Evolutionary conservation across 305 asterid species (phyloP), one percentile per base, ranked within the genome.

Genomic region (Coffea humblotiana): DNA sequence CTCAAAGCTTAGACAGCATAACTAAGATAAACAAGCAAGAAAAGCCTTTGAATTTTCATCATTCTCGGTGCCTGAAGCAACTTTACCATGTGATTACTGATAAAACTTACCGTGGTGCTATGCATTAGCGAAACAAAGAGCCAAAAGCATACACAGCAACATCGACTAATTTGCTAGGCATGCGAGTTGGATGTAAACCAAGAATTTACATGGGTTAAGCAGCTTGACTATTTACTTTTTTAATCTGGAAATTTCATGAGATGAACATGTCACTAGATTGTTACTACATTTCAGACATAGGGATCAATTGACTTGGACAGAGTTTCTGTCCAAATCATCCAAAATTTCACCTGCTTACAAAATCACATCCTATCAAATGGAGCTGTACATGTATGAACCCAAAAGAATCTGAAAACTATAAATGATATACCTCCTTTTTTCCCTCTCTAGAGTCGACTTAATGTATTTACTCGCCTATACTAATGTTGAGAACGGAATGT

Each of bases 301-400:
- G 21, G 43, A 27, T 64, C 70, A 64, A 64, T 25, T 16, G 32
- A 14, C 4, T 52, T 52, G 67, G 78, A 56, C 51, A 29, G 45
- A 56, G 13, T 63, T 63, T 25, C 18, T 32, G 48, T 27, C 11
- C 27, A 76, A 29, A 56, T 15, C 66, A 32, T 21, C 32, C 6
- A 75, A 72, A 72, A 79, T 1, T 74, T 79, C 71, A 19, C 37
- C 40, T 40, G 45, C 79, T 82, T 76, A 76, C 82, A 79, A 66
- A 79, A 52, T 61, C 49, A n/a, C 63, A 74, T 68, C 25, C 58
- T 74, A 16, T 49, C 37, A 52, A 25, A 70, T 64, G 82, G 52
- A 76, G 80, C 80, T 85, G 65, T 75, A 86, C 88, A 76, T 63
- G 86, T 84, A 82, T 79, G 76, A 65, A 72, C 40, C 15, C n/a